These are phyloP conservation scores for Hirsutella minnesotensis DNA, from an alignment of 2,329 filamentous ascomycete species.

Conservation along the genomic window DNA sequence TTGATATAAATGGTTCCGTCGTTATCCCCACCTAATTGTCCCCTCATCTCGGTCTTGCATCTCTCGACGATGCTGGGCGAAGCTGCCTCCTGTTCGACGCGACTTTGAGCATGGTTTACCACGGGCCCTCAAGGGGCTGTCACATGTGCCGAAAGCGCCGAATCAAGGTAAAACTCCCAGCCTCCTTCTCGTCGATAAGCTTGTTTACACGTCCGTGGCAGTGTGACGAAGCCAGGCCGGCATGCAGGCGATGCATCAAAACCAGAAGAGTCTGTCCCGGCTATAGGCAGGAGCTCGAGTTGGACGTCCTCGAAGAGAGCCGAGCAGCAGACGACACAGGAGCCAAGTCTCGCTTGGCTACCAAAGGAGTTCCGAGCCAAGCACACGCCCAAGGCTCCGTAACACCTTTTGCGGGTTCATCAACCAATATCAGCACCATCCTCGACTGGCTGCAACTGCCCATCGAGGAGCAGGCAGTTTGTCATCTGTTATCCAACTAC, in stretches of 20 bases:
- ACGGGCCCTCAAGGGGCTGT: conserved; percentile 53
- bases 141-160: conserved; percentile 61
- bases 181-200: too few species aligned
- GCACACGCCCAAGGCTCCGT: too few species aligned
- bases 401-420: conserved; percentile 18
- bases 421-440: conserved; percentile 8
- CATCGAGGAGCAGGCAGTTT: conserved; percentile 40
- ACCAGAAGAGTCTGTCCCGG: conserved; percentile 50
- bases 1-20: too few species aligned
- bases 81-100: too few species aligned
- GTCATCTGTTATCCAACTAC: conserved; percentile 49
- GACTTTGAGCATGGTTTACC: too few species aligned
- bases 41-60: too few species aligned
- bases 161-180: conserved; percentile 47
- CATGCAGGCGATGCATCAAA: conserved; percentile 51
- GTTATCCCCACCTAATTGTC: too few species aligned
- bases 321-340: conserved; percentile 26
- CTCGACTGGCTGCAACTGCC: conserved; percentile 26
- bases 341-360: too few species aligned
- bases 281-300: conserved; percentile 39
- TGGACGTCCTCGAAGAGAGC: conserved; percentile 45
- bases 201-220: conserved; percentile 15
- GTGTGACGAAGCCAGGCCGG: conserved; percentile 56
- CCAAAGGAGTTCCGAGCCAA: too few species aligned
- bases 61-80: too few species aligned